Base-by-base conservation (phyloP, 495 filamentous ascomycete genomes). In the Clavariopsis aquatica region DNA sequence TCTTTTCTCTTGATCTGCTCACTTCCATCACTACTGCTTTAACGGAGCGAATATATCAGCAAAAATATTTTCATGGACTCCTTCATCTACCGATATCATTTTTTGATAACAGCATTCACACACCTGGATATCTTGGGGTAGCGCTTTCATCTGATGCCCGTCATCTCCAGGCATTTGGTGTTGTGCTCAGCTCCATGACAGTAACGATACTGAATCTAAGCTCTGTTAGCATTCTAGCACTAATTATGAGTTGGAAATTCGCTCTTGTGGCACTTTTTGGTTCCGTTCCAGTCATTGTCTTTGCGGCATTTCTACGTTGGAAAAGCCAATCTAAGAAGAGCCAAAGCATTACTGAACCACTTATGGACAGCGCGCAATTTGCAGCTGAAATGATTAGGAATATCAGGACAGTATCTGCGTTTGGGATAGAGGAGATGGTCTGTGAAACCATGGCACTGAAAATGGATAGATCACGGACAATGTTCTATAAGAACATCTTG, bases 221-320 rank as follows among this genome's bases (percentile, higher is more conserved):
- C 13, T 60, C 57, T n/a, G 41, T 60, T 19, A 2, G 24, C 15
- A 60, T 51, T 6, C 26, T 60, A 1, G 57, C 22, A 7, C 45
- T 51, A 2, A 60, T 60, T 23, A 17, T 60, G 2, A 12, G 7
- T n/a, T 60, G 57, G 57, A 13, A 45, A 1, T 60, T 60, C 29
- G 57, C 57, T 19, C 57, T 60, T 13, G 57, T 60, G 17, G 41
- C 57, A 7, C 49, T 60, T 10, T 60, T 49, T 36, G 57, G 57
- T 10, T 24, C 57, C 6, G 26, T 60, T 1, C 57, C 57, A 29
- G 19, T 60, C 41, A 60, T 60, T 2, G 7, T 27, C 13, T 19
- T 60, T 5, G 57, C 57, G 2, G 45, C 43, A 24, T 60, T 60
- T 22, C 57, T 60, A 2, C 41, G 57, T 7, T 34, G 49, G 3